Evolutionary conservation across 345 rosid genomes (phyloP), one percentile per base, ranked within the genome.

Genomic region (Boechera divaricarpa): DNA sequence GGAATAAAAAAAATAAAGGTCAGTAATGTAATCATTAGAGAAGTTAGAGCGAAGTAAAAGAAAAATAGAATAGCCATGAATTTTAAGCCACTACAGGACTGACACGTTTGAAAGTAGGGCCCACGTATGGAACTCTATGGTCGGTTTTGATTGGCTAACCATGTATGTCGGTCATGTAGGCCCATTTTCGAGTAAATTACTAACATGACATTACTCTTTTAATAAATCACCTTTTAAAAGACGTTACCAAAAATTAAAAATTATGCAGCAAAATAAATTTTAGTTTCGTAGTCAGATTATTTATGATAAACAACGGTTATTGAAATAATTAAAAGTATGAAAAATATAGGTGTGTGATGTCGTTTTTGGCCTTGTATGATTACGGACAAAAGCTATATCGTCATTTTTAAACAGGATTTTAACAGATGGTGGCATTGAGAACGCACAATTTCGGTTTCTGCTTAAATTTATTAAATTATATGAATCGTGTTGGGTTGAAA

Each of bases 91-190:
- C 38, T 72, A 5, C 0, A 8, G 31, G 10, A 0, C 2, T 0
- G n/a, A 28, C 77, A 49, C 61, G 67, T 72, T 66, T 44, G 0
- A 0, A 5, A 15, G 10, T 15, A 31, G 2, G 77, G 1, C 52
- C 71, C 72, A 31, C 13, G 13, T 3, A 13, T 65, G n/a, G 36
- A 35, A 36, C 67, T 54, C 7, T 44, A 29, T 48, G 48, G 55
- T 64, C 67, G 71, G 38, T 48, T 11, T 26, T 72, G 73, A 72
- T 71, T 0, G 76, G 80, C 61, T 32, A 74, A 0, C 21, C 24
- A 5, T 26, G 26, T 73, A 66, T 57, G 78, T 78, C 77, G 78
- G 81, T 72, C 72, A 71, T 10, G 42, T 59, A 55, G 67, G 73
- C 5, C 57, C 48, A n/a, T 7, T 58, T 59, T n/a, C 4, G 65